phyloP scores from a whole-genome alignment of 306 rosid species.

The Mimosa pudica region DNA sequence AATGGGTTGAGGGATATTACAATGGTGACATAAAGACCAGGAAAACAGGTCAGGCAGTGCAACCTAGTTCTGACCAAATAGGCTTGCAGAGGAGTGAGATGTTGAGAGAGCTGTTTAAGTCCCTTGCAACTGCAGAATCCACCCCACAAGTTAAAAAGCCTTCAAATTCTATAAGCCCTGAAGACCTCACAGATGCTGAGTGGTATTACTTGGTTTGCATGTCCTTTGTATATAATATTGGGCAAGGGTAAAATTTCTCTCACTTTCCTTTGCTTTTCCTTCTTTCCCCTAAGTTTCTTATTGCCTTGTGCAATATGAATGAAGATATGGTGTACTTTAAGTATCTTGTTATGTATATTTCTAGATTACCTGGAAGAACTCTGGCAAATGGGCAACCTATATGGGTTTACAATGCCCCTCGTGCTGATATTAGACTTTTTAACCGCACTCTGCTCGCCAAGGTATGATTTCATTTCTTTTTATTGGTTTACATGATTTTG shows the following conservation, averaged over 20 bases:
- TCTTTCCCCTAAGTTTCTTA: conserved; percentile 9
- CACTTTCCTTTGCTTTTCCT: background rate
- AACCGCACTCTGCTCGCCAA: conserved; percentile 76
- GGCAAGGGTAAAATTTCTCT: conserved; percentile 69
- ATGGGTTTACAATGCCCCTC: conserved; percentile 72
- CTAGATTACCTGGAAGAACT: conserved; percentile 80
- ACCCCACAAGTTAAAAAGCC: conserved; percentile 70
- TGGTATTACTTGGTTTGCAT: conserved; percentile 97
- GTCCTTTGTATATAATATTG: conserved; percentile 78
- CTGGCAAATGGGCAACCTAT: conserved; percentile 56
- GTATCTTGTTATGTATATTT: conserved; percentile 16
- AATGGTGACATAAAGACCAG: conserved; percentile 91
- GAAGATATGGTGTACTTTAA: background rate
- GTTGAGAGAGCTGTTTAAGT: conserved; percentile 63
- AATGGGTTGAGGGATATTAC: conserved; percentile 88
- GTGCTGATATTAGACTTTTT: conserved; percentile 62
- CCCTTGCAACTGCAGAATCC: conserved; percentile 64
- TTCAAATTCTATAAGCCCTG: conserved; percentile 78
- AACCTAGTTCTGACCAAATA: conserved; percentile 66
- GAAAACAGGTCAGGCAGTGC: conserved; percentile 72
- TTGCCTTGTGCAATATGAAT: background rate
- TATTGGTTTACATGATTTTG: background rate
- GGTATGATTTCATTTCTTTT: conserved; percentile 49
- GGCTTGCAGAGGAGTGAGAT: conserved; percentile 79
- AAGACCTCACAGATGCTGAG: conserved; percentile 83